Evolutionary conservation across 331 rosid species (phyloP).

Genomic region (Arachis monticola): DNA sequence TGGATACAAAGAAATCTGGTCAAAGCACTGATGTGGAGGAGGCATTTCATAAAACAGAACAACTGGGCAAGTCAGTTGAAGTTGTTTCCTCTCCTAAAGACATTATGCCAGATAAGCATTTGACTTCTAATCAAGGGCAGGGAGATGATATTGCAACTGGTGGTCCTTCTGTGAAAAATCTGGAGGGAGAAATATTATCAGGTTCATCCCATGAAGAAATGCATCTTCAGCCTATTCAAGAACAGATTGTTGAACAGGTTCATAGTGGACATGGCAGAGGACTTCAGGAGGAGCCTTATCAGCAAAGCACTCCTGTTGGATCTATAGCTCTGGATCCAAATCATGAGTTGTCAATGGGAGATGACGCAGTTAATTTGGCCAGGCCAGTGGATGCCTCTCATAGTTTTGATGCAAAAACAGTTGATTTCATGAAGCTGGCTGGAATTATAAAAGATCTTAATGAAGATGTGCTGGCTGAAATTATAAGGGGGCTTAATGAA

Average conservation of each 20-base stretch:
- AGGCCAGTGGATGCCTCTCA: slow-evolving; percentile 41
- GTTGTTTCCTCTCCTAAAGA: slow-evolving; percentile 45
- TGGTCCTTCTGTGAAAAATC: slow-evolving; percentile 41
- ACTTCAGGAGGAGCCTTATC: slow-evolving; percentile 42
- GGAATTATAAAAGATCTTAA: slow-evolving; percentile 60
- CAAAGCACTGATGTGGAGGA: slow-evolving; percentile 47
- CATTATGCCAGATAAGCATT: slow-evolving; percentile 43
- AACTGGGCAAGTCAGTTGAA: slow-evolving; percentile 44
- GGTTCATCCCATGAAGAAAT: slow-evolving; percentile 47
- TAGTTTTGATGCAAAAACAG: slow-evolving; percentile 46
- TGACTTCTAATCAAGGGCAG: slow-evolving; percentile 44
- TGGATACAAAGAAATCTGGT: slow-evolving; percentile 51
- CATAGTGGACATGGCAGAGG: slow-evolving; percentile 37
- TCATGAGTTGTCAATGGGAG: slow-evolving; percentile 45
- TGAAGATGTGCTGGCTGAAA: slow-evolving; percentile 64
- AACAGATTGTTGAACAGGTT: slow-evolving; percentile 36
- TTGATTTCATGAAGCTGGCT: slow-evolving; percentile 58
- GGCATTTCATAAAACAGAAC: slow-evolving; percentile 45
- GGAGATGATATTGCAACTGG: slow-evolving; percentile 44
- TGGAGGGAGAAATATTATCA: slow-evolving; percentile 36
- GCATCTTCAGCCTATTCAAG: slow-evolving; percentile 47
- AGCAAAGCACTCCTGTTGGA: slow-evolving; percentile 42
- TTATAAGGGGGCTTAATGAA: slow-evolving; percentile 60
- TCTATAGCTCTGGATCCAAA: slow-evolving; percentile 38
- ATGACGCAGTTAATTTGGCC: slow-evolving; percentile 32